Conservation (phyloP, 1,284 basidiomycete species). For the Pisolithus thermaeus region DNA sequence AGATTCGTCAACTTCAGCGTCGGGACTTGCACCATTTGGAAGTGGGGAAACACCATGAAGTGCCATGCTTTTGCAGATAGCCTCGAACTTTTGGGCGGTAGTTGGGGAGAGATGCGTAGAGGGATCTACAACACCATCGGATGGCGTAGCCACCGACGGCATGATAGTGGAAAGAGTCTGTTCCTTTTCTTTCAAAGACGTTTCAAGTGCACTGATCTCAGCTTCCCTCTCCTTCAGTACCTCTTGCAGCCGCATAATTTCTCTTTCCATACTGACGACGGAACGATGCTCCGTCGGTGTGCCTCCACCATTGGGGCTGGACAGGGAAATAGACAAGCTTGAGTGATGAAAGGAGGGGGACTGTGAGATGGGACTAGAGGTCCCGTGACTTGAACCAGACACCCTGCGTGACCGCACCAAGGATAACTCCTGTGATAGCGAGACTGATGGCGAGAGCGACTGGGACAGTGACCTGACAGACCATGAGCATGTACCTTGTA, state of each 20-base stretch:
- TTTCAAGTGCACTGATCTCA: slow-evolving; percentile 77
- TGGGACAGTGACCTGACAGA: slow-evolving; percentile 70
- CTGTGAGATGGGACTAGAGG: slow-evolving; percentile 48
- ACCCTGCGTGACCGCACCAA: slow-evolving; percentile 81
- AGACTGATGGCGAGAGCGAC: slow-evolving; percentile 82
- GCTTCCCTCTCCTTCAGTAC: slow-evolving; percentile 83
- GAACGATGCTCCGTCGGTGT: slow-evolving; percentile 57
- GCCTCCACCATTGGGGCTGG: slow-evolving; percentile 31
- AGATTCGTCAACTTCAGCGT: slow-evolving; percentile 58
- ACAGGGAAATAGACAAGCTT: slow-evolving; percentile 57
- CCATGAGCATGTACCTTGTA: not conserved
- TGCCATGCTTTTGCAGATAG: slow-evolving; percentile 60
- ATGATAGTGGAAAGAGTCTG: not conserved
- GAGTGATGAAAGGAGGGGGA: slow-evolving; percentile 47
- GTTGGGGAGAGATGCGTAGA: slow-evolving; percentile 52
- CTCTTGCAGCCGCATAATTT: slow-evolving; percentile 87
- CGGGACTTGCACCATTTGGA: slow-evolving; percentile 21
- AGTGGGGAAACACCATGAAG: slow-evolving; percentile 32
- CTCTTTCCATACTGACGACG: slow-evolving; percentile 81
- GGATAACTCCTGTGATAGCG: slow-evolving; percentile 93
- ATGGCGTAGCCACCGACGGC: slow-evolving; percentile 6
- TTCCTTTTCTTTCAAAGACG: slow-evolving; percentile 52
- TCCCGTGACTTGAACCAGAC: slow-evolving; percentile 68
- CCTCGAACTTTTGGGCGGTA: slow-evolving; percentile 65
- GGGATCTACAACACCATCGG: slow-evolving; percentile 16